phyloP scores from a whole-genome alignment of 2,329 filamentous ascomycete genomes.

The Rutstroemia sp. region DNA sequence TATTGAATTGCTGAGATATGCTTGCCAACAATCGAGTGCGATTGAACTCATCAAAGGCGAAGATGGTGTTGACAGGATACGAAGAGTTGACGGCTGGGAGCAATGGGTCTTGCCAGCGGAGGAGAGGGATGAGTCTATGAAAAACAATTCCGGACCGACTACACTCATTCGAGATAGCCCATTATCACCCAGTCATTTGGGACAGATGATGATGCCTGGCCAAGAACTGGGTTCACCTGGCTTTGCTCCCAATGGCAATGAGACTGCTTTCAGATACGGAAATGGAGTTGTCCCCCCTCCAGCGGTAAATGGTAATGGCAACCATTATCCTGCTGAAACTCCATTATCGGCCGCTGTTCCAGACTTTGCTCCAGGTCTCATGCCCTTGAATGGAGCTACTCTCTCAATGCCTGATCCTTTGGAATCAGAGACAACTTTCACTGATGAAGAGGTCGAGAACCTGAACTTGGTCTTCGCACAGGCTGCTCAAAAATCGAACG shows the following conservation, averaged over 20 bases:
- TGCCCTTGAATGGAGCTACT: constrained; percentile 13
- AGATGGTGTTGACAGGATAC: constrained; percentile 72
- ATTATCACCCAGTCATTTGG: constrained; percentile 17
- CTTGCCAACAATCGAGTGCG: constrained; percentile 62
- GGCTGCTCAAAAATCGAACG: constrained; percentile 31
- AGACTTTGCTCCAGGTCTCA: constrained; percentile 40
- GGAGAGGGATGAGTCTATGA: constrained; percentile 65
- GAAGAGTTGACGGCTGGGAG: constrained; percentile 68
- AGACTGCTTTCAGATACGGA: constrained; percentile 15
- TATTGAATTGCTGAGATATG: constrained; percentile 64
- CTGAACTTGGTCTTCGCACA: constrained; percentile 42
- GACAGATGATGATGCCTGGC: constrained; percentile 21
- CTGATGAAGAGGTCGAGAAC: constrained; percentile 43
- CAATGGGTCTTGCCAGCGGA: constrained; percentile 68
- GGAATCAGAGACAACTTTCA: constrained; percentile 37
- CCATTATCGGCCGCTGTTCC: constrained; percentile 56
- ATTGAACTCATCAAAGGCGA: constrained; percentile 70
- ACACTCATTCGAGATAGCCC: constrained; percentile 25
- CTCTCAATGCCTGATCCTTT: constrained; percentile 18
- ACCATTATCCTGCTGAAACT: constrained; percentile 36
- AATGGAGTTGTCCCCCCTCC: constrained; percentile 17
- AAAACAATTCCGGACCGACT: constrained; percentile 65
- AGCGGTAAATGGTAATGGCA: constrained; percentile 34
- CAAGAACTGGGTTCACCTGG: constrained; percentile 23
- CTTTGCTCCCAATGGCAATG: constrained; percentile 28